Conservation (phyloP, 2,329 filamentous ascomycete genomes). For the Blumeria graminis region DNA sequence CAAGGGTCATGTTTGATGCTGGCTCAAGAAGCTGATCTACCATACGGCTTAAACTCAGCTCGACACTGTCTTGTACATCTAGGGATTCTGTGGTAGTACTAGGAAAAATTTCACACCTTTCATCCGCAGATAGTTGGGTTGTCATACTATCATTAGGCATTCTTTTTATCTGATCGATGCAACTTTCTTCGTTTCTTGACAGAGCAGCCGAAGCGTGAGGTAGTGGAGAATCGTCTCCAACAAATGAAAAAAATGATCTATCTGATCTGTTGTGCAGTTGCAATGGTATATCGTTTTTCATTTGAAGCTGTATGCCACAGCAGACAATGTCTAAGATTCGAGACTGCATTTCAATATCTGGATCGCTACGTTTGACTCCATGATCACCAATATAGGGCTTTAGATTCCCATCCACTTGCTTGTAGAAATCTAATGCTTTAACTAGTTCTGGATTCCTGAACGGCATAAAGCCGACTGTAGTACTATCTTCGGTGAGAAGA, state of each 20-base stretch:
- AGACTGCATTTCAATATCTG: slow-evolving; percentile 41
- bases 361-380: slow-evolving; percentile 26
- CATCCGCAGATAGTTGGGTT: neutral
- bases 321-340: slow-evolving; percentile 37
- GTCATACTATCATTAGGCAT: neutral
- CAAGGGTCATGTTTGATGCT: slow-evolving; percentile 13
- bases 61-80: slow-evolving; percentile 14
- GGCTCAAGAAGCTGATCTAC: slow-evolving; percentile 27
- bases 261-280: slow-evolving; percentile 19
- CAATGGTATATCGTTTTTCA: slow-evolving; percentile 18
- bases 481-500: slow-evolving; percentile 42
- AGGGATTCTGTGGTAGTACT: slow-evolving; percentile 5
- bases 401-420: slow-evolving; percentile 15
- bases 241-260: slow-evolving; percentile 22
- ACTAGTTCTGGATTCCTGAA: slow-evolving; percentile 24
- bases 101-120: neutral
- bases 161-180: neutral
- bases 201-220: neutral
- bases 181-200: too few relatives aligned
- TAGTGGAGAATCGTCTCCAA: slow-evolving; percentile 24
- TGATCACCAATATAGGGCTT: slow-evolving; percentile 25
- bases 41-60: slow-evolving; percentile 30
- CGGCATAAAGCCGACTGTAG: slow-evolving; percentile 40
- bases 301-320: slow-evolving; percentile 33
- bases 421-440: slow-evolving; percentile 25